These are phyloP conservation scores for Auricularia sp. DNA, from an alignment of 768 basidiomycete species.

Conservation along the genomic window DNA sequence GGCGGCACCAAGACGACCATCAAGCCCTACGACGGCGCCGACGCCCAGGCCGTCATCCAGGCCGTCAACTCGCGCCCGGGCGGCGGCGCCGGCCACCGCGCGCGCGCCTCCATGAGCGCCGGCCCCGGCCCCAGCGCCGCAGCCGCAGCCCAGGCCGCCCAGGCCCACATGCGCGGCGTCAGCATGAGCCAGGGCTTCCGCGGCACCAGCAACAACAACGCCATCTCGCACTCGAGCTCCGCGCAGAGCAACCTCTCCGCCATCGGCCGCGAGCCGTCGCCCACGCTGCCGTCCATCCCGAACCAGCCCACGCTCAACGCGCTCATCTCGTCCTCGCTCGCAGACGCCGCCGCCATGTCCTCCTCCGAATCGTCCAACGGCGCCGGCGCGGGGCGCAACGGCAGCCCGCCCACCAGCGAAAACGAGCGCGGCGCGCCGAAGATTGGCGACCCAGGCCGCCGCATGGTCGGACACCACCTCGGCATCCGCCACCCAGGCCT, in stretches of 20 bases:
- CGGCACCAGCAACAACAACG: background rate
- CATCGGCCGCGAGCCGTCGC: constrained; percentile 57
- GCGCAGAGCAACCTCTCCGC: constrained; percentile 10
- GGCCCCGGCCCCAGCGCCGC: constrained; percentile 22
- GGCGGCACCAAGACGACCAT: constrained; percentile 52
- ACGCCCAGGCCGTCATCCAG: constrained; percentile 80
- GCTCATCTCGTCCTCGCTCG: constrained; percentile 67
- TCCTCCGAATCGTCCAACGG: background rate
- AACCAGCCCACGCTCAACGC: constrained; percentile 79
- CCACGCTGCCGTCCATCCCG: constrained; percentile 71
- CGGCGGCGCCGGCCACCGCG: constrained; percentile 50
- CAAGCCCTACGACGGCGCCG: constrained; percentile 88
- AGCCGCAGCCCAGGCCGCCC: constrained; percentile 21
- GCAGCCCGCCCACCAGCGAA: background rate
- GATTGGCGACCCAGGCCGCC: constrained; percentile 81
- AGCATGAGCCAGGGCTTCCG: constrained; percentile 8
- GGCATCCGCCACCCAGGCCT: constrained; percentile 75
- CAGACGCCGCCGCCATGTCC: constrained; percentile 39
- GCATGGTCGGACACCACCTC: constrained; percentile 80
- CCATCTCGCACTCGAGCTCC: constrained; percentile 1
- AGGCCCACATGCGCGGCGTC: constrained; percentile 16
- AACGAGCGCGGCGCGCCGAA: constrained; percentile 43
- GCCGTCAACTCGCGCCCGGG: constrained; percentile 68
- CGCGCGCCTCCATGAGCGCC: constrained; percentile 38
- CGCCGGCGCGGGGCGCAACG: constrained; percentile 1